Evolutionary conservation across 2,329 filamentous ascomycete genomes (phyloP).

Genomic region (Phialemonium atrogriseum): DNA sequence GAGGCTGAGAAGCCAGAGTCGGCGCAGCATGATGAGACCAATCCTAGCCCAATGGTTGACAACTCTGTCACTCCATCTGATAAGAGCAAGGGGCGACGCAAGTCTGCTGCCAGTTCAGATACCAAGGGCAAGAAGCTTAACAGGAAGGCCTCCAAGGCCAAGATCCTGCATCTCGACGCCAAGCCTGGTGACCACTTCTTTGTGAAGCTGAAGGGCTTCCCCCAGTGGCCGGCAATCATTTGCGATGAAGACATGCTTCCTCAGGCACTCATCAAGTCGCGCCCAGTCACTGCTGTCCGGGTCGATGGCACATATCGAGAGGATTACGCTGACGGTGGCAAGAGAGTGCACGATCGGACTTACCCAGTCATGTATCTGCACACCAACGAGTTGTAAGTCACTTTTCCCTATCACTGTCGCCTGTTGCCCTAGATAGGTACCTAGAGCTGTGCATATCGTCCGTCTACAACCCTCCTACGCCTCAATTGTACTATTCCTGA

Average conservation of each 20-base stretch:
- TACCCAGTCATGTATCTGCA: constrained; percentile 93
- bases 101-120: constrained; percentile 59
- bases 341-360: constrained; percentile 74
- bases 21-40: too few species aligned
- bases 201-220: constrained; percentile 88
- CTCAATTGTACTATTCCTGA: too few species aligned
- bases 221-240: constrained; percentile 89
- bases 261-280: constrained; percentile 61
- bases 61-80: constrained; percentile 26
- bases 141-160: constrained; percentile 73
- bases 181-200: constrained; percentile 88
- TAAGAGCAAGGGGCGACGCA: constrained; percentile 55
- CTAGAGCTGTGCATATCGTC: too few species aligned
- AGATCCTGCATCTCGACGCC: constrained; percentile 66
- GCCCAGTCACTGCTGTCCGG: constrained; percentile 76
- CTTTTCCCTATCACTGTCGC: neutral
- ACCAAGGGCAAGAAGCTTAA: constrained; percentile 73
- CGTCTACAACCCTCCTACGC: too few species aligned
- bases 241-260: constrained; percentile 94
- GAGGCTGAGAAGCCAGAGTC: constrained; percentile 14
- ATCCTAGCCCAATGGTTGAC: constrained; percentile 23
- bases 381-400: constrained; percentile 93
- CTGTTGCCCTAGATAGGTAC: too few species aligned
- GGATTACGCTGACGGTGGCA: constrained; percentile 80
- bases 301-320: constrained; percentile 81